These are phyloP conservation scores for Graphilbum sp. DNA, from an alignment of 2,329 filamentous ascomycete species.

Conservation along the genomic window DNA sequence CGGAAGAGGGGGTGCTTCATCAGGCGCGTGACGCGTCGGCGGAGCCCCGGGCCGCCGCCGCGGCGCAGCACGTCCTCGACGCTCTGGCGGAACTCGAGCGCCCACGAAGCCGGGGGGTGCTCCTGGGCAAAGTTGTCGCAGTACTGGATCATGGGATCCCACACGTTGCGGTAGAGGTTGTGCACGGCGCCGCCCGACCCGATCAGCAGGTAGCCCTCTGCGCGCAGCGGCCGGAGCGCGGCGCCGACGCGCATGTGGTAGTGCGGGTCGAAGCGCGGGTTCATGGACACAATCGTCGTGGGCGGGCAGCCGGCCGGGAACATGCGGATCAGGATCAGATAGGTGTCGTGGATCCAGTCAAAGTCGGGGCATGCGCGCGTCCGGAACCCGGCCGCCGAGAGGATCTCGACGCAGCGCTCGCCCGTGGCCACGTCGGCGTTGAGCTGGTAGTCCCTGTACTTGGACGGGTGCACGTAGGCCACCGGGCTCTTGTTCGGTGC, in stretches of 20 bases:
- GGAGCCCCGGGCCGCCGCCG: conserved; percentile 31
- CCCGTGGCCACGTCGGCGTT: conserved; percentile 39
- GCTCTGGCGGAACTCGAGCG: conserved; percentile 49
- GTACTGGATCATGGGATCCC: conserved; percentile 47
- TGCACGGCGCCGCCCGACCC: conserved; percentile 48
- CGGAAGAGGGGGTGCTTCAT: conserved; percentile 53
- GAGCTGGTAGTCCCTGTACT: conserved; percentile 46
- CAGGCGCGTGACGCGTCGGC: conserved; percentile 38
- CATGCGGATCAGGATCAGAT: conserved; percentile 53
- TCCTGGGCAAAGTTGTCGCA: conserved; percentile 46
- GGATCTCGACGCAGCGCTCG: conserved; percentile 29
- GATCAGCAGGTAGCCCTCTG: conserved; percentile 35
- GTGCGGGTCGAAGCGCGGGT: conserved; percentile 23
- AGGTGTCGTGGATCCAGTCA: conserved; percentile 60
- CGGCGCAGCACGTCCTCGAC: conserved; percentile 38
- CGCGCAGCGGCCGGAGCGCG: conserved; percentile 36
- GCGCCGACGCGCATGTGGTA: conserved; percentile 36
- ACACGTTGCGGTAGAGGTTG: conserved; percentile 52
- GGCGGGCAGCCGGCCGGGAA: conserved; percentile 46
- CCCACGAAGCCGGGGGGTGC: conserved; percentile 39
- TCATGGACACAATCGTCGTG: conserved; percentile 35
- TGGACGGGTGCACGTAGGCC: conserved; percentile 48
- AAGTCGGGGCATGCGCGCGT: conserved; percentile 36
- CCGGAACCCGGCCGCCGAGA: conserved; percentile 35
- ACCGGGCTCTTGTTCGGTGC: conserved; percentile 44